Conservation (phyloP, 352 stramenopile genomes). For the Lagenidium giganteum region DNA sequence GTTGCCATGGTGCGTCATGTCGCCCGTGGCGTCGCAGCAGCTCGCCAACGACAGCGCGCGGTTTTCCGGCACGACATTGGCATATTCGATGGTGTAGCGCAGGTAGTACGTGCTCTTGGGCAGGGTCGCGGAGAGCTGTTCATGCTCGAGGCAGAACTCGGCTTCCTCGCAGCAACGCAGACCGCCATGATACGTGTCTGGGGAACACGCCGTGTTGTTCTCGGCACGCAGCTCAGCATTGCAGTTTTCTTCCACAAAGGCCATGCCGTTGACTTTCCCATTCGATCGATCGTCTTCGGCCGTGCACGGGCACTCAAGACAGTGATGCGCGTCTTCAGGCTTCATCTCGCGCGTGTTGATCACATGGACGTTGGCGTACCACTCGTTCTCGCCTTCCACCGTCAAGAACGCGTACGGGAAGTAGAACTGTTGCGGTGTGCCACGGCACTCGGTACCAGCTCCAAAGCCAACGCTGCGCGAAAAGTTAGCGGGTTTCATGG, state of each 20-base stretch:
- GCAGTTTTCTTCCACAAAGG: constrained; percentile 34
- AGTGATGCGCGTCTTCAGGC: constrained; percentile 36
- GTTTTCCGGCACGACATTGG: constrained; percentile 43
- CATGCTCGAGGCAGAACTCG: constrained; percentile 62
- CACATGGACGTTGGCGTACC: constrained; percentile 76
- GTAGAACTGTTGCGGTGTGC: constrained; percentile 74
- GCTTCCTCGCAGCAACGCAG: constrained; percentile 71
- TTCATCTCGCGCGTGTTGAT: constrained; percentile 74
- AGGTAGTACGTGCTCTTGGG: constrained; percentile 52
- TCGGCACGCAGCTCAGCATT: constrained; percentile 61
- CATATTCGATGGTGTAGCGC: constrained; percentile 77
- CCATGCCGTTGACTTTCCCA: constrained; percentile 46
- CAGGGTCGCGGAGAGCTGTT: constrained; percentile 26
- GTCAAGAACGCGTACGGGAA: constrained; percentile 81
- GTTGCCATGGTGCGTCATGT: constrained; percentile 56
- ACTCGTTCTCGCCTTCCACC: constrained; percentile 70
- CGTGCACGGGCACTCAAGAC: constrained; percentile 76
- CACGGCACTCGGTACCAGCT: constrained; percentile 70
- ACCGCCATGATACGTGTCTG: constrained; percentile 57
- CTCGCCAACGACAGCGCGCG: constrained; percentile 58
- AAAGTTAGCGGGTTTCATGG: constrained; percentile 74
- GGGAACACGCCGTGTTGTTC: constrained; percentile 66
- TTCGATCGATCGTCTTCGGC: constrained; percentile 49
- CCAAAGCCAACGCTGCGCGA: constrained; percentile 75
- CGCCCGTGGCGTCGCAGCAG: constrained; percentile 67